phyloP scores from a whole-genome alignment of 768 basidiomycete genomes.

The Chalciporus chontae region DNA sequence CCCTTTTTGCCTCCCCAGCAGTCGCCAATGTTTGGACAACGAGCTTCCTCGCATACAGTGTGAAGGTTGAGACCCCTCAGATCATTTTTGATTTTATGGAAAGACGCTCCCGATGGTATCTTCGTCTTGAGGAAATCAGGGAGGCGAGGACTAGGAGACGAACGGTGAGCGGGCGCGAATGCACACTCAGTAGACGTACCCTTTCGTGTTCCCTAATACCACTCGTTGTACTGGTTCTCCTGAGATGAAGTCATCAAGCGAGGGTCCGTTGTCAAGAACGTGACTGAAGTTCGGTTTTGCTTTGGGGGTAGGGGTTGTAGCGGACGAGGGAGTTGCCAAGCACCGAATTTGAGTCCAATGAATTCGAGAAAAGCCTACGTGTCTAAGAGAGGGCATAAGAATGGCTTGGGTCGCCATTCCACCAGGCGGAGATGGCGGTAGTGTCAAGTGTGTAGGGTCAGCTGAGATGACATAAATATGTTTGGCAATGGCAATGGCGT shows the following conservation, averaged over 20 bases:
- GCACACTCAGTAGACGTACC: slow-evolving; percentile 40
- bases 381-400: slow-evolving; percentile 14
- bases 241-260: slow-evolving; percentile 79
- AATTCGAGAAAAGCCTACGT: neutral
- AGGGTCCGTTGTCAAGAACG: slow-evolving; percentile 61
- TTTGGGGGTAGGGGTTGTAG: slow-evolving; percentile 21
- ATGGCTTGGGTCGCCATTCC: slow-evolving; percentile 12
- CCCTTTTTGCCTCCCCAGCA: slow-evolving; percentile 92
- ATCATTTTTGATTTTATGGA: slow-evolving; percentile 92
- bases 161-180: neutral
- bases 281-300: slow-evolving; percentile 45
- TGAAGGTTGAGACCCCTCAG: slow-evolving; percentile 86
- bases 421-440: neutral
- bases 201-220: slow-evolving; percentile 66
- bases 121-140: slow-evolving; percentile 87
- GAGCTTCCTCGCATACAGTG: slow-evolving; percentile 97
- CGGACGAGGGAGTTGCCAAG: slow-evolving; percentile 45
- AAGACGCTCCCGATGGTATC: slow-evolving; percentile 86
- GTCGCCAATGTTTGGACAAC: slow-evolving; percentile 99
- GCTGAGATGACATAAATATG: neutral
- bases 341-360: slow-evolving; percentile 32
- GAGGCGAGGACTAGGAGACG: slow-evolving; percentile 64
- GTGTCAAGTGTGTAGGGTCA: neutral
- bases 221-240: slow-evolving; percentile 53
- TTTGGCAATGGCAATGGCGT: too few species aligned